Base-by-base conservation (phyloP, 2,329 filamentous ascomycete species). In the Pezicula radicicola region DNA sequence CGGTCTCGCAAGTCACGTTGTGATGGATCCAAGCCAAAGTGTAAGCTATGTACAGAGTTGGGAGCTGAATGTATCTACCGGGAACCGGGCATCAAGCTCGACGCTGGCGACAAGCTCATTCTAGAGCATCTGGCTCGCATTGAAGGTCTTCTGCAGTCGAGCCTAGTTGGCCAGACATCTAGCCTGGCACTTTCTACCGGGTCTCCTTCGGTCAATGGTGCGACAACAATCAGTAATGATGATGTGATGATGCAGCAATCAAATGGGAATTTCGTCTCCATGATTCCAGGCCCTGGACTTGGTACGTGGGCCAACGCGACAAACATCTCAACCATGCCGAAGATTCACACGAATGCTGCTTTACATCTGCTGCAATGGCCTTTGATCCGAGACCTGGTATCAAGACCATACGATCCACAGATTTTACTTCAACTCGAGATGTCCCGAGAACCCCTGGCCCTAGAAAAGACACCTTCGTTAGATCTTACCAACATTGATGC, bases 301-400 rank as follows among this genome's bases (percentile, higher is more conserved):
- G 87, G 86, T 6, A 89, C 87, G 3, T 91, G 87, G 87, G 81
- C 77, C 19, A 81, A 76, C 50, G 76, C 64, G 65, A 75, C 72
- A 37, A 92, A 90, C 67, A 91, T 93, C 58, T 91, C 88, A 3
- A 90, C 87, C 25, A 93, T 93, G 88, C 89, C 89, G 19, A 92
- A 91, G 69, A 78, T 87, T 15, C 89, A 93, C 68, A 92, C 88
- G 0, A 93, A 89, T 53, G 88, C 89, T 6, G 88, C 88, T 1
- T 73, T 91, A 60, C 86, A 93, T 66, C 73, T 93, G 18, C 74
- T 93, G 6, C 88, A 91, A 63, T 92, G 89, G 83, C 89, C 89
- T 12, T 75, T 91, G 58, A 92, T 93, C 59, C 80, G 87, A 45
- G 86, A 91, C 63, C 74, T 94, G 19, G 87, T 93, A 8, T 87